phyloP scores from a whole-genome alignment of 2,329 filamentous ascomycete species.

The Ophiocordyceps camponoti-floridani region DNA sequence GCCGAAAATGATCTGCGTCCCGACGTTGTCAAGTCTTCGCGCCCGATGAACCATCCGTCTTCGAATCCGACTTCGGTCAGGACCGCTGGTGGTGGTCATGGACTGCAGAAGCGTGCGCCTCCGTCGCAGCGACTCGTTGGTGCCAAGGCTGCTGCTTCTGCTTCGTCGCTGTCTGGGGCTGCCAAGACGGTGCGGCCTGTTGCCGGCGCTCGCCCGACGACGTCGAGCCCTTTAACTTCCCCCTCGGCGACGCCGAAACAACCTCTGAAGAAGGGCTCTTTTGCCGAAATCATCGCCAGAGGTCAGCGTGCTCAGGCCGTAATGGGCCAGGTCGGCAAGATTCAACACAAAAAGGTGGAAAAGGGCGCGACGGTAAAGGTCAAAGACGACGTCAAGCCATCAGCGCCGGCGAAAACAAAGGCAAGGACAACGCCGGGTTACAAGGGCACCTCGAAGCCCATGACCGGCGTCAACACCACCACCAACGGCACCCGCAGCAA shows the following conservation, averaged over 20 bases:
- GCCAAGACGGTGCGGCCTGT: conserved; percentile 3
- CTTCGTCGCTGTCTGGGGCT: conserved; percentile 1
- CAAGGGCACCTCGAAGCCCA: conserved; percentile 13
- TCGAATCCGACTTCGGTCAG: neutral
- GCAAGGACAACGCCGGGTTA: conserved; percentile 8
- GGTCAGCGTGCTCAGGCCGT: conserved; percentile 46
- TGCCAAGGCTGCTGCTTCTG: conserved; percentile 7
- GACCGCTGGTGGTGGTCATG: neutral
- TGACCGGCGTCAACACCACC: conserved; percentile 7
- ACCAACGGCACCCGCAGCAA: conserved; percentile 3
- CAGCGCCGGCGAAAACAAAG: conserved; percentile 12
- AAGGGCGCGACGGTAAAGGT: conserved; percentile 33
- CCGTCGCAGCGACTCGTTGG: conserved; percentile 1
- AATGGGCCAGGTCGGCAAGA: conserved; percentile 47
- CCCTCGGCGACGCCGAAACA: conserved; percentile 22
- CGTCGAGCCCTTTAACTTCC: conserved; percentile 15
- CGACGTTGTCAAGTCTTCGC: conserved; percentile 23
- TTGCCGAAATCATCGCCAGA: conserved; percentile 55
- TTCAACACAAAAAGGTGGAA: conserved; percentile 58
- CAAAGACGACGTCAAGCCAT: conserved; percentile 15
- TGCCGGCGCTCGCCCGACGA: conserved; percentile 8
- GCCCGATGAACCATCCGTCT: conserved; percentile 6
- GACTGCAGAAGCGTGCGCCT: neutral
- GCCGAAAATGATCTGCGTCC: conserved; percentile 30
- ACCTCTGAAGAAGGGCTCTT: conserved; percentile 54